Base-by-base conservation (phyloP, 2,329 filamentous ascomycete species). In the Fusarium albidum region DNA sequence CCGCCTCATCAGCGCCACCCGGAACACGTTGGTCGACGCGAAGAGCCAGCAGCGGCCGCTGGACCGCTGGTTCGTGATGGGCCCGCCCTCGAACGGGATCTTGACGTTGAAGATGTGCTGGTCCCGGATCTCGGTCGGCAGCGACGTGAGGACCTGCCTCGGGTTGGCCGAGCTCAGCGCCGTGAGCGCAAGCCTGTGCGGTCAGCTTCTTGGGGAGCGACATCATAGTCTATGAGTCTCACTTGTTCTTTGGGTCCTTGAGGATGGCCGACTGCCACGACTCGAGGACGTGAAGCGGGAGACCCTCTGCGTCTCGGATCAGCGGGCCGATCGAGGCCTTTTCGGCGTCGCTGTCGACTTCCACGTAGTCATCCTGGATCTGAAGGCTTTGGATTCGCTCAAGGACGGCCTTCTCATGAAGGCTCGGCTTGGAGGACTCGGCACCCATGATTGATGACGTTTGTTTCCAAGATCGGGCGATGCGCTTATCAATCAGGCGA, bases 1-100 rank as follows among this genome's bases (percentile, higher is more conserved):
- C 66, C 88, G 88, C 73, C 90, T 89, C 88, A 95, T 94, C 39
- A 96, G 79, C 1, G 91, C 89, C n/a, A 96, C 83, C 25, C 92
- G 88, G 75, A 96, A 95, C 49, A 96, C 87, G 65, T 96, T 96
- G n/a, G 91, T 95, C 5, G 90, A 86, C 1, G 92, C 92, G 65
- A 96, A 96, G 58, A 96, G 84, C 92, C 92, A 96, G 79, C 92
- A 96, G 59, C 92, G 82, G 8, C 92, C 92, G 3, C 89, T 92
- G 8, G 84, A 84, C 28, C 88, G 82, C 76, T 96, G 92, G 71
- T 96, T 93, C 1, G 92, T 96, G 57, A 96, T 88, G 0, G 92
- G 92, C 0, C 80, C 82, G 41, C 92, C 92, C 72, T 96, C 92
- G 48, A 90, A 81, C 0, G 91, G 89, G 55, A 96, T 92, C 71